Evolutionary conservation across 306 rosid species (phyloP), one percentile per base, ranked within the genome.

Genomic region (Rosa persica): DNA sequence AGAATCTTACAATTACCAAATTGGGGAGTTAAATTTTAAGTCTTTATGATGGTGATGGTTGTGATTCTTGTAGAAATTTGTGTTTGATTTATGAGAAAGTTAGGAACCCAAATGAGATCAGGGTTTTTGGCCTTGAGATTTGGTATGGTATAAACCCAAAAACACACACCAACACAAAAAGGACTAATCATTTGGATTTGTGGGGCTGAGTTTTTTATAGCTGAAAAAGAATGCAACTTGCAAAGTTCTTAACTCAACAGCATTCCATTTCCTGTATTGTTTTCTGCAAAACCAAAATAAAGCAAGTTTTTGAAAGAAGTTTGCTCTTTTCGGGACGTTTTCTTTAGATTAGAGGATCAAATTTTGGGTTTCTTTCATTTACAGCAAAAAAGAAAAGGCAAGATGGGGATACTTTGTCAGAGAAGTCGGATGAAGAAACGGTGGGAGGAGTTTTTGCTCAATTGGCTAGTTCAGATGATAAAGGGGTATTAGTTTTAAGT

Each of bases 351-450:
- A 79, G 78, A 73, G 67, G 62, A 52, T 60, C 60, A 8, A 60
- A 44, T 61, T 62, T 8, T 40, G 42, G 73, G 6, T 64, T 42
- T 38, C 40, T 84, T 60, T 30, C 17, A 62, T 78, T 88, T 70
- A 83, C 92, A 96, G 99, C 94, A 20, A 93, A 90, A 81, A 79
- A 67, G 69, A 83, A 86, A 77, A 87, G 86, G 82, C 82, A 72
- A 73, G 96, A 82, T 20, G 92, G 84, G 74, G 94, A 89, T 48
- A 68, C 79, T 81, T 74, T 85, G 76, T 88, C 90, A 48, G 91
- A 85, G 82, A 83, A 84, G 43, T 87, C 89, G 9, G 99, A 90
- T 38, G 97, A 93, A 80, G 93, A 87, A 66, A 81, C 77, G 80
- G 81, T 73, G 70, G 85, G 72, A 64, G 89, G 82, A 57, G 88